A percentile compares a stretch with the other conserved stretches of the same genome.
Evolutionary conservation across 2,329 filamentous ascomycete genomes (phyloP).

Genomic region (Claviceps sp.): DNA sequence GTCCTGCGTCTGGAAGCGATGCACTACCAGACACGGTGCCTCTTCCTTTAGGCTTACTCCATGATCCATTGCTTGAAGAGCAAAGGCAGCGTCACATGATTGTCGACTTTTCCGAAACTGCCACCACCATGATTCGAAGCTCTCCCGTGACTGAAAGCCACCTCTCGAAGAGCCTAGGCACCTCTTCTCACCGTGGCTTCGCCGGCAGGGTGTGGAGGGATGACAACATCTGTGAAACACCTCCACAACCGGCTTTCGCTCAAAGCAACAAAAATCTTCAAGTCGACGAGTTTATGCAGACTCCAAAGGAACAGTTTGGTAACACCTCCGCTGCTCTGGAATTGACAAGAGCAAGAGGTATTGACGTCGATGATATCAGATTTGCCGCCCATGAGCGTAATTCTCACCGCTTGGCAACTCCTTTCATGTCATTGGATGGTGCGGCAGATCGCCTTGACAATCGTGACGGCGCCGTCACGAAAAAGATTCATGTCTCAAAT

Average conservation of each 20-base stretch:
- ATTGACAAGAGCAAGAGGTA: background rate
- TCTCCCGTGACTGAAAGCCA: constrained; percentile 13
- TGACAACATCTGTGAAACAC: background rate
- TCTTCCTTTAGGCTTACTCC: constrained; percentile 8
- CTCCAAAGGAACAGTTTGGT: background rate
- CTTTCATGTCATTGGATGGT: constrained; percentile 1
- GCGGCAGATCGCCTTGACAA: background rate
- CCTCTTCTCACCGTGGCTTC: constrained; percentile 3
- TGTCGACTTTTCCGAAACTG: constrained; percentile 23
- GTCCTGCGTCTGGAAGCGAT: constrained; percentile 11
- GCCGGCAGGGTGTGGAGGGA: background rate
- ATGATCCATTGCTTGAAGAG: background rate
- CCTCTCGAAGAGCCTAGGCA: constrained; percentile 1
- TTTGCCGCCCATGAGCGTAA: background rate
- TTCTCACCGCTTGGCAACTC: background rate
- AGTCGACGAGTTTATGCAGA: background rate
- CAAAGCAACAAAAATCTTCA: background rate
- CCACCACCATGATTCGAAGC: constrained; percentile 19
- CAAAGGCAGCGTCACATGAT: background rate
- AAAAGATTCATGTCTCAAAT: background rate
- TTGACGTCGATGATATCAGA: background rate
- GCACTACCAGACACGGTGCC: constrained; percentile 20
- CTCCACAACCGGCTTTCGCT: background rate
- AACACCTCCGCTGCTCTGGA: background rate
- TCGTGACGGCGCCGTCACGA: background rate